These are phyloP conservation scores for Xerocomus minutiporus DNA, from an alignment of 1,284 basidiomycete species.

Conservation along the genomic window DNA sequence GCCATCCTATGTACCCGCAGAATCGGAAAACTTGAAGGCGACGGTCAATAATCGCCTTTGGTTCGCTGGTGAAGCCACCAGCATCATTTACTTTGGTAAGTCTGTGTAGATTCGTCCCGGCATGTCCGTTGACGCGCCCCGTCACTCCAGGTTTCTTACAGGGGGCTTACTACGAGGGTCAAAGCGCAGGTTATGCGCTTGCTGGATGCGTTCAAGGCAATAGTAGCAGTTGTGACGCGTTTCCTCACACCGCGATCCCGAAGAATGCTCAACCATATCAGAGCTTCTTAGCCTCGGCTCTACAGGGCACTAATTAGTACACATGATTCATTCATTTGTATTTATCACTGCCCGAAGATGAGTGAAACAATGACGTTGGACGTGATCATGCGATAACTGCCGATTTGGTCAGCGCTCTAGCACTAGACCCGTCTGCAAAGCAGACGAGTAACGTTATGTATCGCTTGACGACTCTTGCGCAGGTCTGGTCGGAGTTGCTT, in stretches of 20 bases:
- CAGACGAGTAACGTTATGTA: too few relatives aligned
- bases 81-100: conserved; percentile 53
- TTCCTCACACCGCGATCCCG: conserved; percentile 24
- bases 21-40: conserved; percentile 54
- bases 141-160: conserved; percentile 39
- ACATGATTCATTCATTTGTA: neutral
- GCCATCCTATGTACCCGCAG: conserved; percentile 47
- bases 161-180: conserved; percentile 44
- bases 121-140: neutral
- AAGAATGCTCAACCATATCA: conserved; percentile 27
- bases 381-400: too few relatives aligned
- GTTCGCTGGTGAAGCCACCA: conserved; percentile 65
- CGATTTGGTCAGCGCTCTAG: too few relatives aligned
- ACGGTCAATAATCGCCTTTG: conserved; percentile 50
- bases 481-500: too few relatives aligned
- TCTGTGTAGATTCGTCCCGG: neutral
- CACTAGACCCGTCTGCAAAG: too few relatives aligned
- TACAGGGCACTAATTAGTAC: neutral
- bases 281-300: conserved; percentile 7
- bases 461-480: too few relatives aligned
- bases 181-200: conserved; percentile 33
- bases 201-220: conserved; percentile 31
- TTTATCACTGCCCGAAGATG: neutral
- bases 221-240: conserved; percentile 32
- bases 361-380: too few relatives aligned